Evolutionary conservation across 306 rosid genomes (phyloP), one percentile per base, ranked within the genome.

Genomic region (Macrotyloma uniflorum): DNA sequence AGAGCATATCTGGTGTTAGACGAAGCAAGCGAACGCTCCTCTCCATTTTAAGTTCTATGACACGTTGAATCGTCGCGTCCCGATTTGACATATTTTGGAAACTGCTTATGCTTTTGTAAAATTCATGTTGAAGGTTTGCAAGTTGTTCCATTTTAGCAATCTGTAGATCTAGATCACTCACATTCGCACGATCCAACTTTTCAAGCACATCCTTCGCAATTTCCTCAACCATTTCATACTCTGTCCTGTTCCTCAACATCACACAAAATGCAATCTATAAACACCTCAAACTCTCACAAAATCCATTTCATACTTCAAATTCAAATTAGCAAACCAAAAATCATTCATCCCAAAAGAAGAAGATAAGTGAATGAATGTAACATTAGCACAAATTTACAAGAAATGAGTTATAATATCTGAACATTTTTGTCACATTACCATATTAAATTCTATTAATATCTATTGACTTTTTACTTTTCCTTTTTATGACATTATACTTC

Each of bases 1-100:
- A 59, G 58, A 83, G 77, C 86, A 78, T 15, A 4, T 83, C 75
- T 16, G 87, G 78, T 16, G 87, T 23, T 57, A 83, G 61, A 3
- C 81, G 87, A 83, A 83, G 84, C 79, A 69, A 23, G n/a, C 81
- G 70, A 0, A 74, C 0, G 14, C 47, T 65, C 46, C 69, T 80
- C 54, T 84, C 87, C 87, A 71, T 76, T 65, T 80, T 64, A 49
- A 70, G 72, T 57, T 72, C 30, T 0, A 0, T 45, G 45, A 84
- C 33, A 19, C 76, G 82, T 55, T 35, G 5, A 40, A 64, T 2
- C 1, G 79, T 76, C 7, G 82, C 62, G 0, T 13, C 1, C 26
- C 38, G 36, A 8, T 47, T 57, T 5, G 0, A 0, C 35, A 36
- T 1, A 28, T 76, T 55, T 4, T 64, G 59, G 0, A 0, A 0